Evolutionary conservation across 495 filamentous ascomycete species (phyloP).

Genomic region (Staphylotrichum longicolle): DNA sequence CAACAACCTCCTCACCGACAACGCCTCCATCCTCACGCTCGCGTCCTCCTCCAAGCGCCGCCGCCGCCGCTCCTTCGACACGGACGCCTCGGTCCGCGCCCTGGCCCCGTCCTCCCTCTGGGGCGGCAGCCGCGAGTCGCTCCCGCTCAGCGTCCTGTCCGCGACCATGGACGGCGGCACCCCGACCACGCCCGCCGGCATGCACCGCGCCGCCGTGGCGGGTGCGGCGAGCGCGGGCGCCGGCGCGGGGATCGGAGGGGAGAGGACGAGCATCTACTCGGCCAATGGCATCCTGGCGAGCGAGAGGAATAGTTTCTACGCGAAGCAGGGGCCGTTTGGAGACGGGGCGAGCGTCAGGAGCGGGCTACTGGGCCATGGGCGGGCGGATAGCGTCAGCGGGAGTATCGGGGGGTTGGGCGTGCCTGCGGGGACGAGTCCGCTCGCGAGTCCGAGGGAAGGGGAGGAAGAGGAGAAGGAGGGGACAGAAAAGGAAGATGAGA

Average conservation of each 20-base stretch:
- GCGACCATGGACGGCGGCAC: constrained; percentile 59
- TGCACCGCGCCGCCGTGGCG: constrained; percentile 58
- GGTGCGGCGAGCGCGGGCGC: constrained; percentile 40
- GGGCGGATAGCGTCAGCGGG: constrained; percentile 77
- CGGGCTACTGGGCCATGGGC: constrained; percentile 68
- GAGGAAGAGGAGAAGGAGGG: constrained; percentile 28
- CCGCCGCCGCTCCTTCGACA: constrained; percentile 86
- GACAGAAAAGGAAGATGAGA: constrained; percentile 16
- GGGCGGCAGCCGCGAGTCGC: constrained; percentile 81
- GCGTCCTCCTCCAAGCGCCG: constrained; percentile 91
- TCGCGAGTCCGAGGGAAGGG: constrained; percentile 54
- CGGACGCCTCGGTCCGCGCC: constrained; percentile 90
- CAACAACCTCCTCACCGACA: constrained; percentile 88
- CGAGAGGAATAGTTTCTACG: constrained; percentile 80
- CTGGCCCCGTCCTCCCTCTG: constrained; percentile 89
- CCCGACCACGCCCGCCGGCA: constrained; percentile 37
- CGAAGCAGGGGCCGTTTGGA: constrained; percentile 56
- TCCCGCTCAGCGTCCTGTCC: constrained; percentile 86
- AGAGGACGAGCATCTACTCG: constrained; percentile 85
- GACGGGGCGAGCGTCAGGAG: constrained; percentile 75
- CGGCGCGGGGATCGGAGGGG: constrained; percentile 68
- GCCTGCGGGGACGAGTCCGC: constrained; percentile 52
- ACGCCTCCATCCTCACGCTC: constrained; percentile 94
- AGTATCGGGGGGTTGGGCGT: constrained; percentile 55
- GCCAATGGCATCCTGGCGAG: constrained; percentile 66